Base-by-base conservation (phyloP, 495 filamentous ascomycete genomes). In the Umbilicaria muhlenbergii region DNA sequence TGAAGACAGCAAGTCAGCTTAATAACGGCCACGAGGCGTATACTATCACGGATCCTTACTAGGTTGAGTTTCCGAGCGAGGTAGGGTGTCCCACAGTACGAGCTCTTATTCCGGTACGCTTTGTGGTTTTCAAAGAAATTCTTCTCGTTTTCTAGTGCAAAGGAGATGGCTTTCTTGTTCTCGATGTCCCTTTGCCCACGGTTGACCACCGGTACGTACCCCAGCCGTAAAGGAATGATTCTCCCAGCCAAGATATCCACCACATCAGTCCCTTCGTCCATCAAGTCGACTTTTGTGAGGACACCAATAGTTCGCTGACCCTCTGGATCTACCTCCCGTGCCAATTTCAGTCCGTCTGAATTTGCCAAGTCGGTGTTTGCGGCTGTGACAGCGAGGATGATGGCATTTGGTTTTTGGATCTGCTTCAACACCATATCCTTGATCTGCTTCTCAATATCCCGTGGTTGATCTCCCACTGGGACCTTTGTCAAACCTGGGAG, bases 261-360 rank as follows among this genome's bases (percentile, higher is more conserved):
- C 14, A 99, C 92, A 58, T 99, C 92, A 32, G 92, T 99, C 33
- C 92, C 92, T 24, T 95, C 88, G 64, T 99, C 92, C 92, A 99
- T 99, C 61, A 99, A 67, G 63, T 99, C 92, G 42, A 99, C 88
- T 71, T 99, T 99, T 44, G 89, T 96, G 56, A 99, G 73, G 51
- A 99, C 92, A 69, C 92, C 92, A 48, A 99, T 99, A 17, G 92
- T 99, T 55, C 92, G 76, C 66, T 96, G 92, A 50, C 89, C 92
- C 60, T 99, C 92, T 2, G 88, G 89, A 56, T 99, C 92, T 24
- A 96, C 91, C 64, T 99, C 92, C 50, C 92, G 76, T 18, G 92
- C 92, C 56, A 99, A 68, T 69, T 96, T 94, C 60, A 99, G 60
- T 44, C 92, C 92, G 64, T 99, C 92, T 21, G 91, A 96, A 67